Conservation (phyloP, 2,329 filamentous ascomycete species). For the Byssoonygena ceratinophila region DNA sequence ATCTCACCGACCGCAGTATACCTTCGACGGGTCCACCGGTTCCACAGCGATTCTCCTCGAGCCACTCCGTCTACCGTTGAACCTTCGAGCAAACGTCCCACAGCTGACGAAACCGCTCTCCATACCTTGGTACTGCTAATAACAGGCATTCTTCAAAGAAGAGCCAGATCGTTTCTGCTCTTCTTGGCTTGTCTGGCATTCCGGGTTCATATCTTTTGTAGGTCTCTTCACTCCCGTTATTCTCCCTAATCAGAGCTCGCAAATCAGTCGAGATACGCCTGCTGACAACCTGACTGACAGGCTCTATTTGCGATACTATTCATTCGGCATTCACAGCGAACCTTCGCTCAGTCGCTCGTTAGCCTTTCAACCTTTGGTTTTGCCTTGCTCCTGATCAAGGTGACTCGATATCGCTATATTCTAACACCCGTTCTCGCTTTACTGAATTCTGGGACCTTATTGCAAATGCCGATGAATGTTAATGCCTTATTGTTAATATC, state of each 20-base stretch:
- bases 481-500: not conserved
- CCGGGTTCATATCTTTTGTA: not conserved
- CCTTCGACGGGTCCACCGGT: slow-evolving; percentile 3
- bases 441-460: not conserved
- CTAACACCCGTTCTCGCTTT: not conserved
- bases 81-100: not conserved
- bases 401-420: not conserved
- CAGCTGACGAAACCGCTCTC: slow-evolving; percentile 5
- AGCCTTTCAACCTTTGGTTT: not conserved
- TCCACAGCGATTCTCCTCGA: not conserved
- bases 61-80: not conserved
- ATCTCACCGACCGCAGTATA: not conserved
- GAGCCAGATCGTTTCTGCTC: not conserved
- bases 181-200: not conserved
- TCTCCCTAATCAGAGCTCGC: not conserved
- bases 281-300: not conserved
- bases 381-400: not conserved
- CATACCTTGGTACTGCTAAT: not conserved
- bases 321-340: not conserved
- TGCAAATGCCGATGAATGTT: not conserved
- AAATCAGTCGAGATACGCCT: not conserved
- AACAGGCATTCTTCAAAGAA: not conserved
- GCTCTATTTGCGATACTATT: not conserved
- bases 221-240: not conserved
- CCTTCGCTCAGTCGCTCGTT: slow-evolving; percentile 5